A percentile compares a stretch with the other conserved stretches of the same genome.
Evolutionary conservation across 2,329 filamentous ascomycete genomes (phyloP).

Genomic region (Juglanconis juglandina): DNA sequence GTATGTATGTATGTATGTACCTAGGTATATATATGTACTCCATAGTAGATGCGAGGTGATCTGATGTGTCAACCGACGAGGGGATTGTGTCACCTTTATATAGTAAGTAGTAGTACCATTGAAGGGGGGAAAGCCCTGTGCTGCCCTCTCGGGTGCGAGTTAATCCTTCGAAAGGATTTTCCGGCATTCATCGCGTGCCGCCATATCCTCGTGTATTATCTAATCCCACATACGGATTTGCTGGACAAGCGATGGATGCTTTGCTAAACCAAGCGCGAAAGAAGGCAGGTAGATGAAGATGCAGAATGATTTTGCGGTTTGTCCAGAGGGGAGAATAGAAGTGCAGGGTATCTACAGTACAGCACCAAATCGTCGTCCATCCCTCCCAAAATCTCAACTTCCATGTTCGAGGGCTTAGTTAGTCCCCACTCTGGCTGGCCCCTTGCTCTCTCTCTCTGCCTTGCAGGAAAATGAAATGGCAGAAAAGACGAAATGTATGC

Average conservation of each 20-base stretch:
- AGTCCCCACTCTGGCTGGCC: background rate
- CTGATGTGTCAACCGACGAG: background rate
- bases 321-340: slow-evolving; percentile 6
- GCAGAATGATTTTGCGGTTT: background rate
- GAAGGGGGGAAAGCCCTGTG: background rate
- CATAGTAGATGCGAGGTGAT: background rate
- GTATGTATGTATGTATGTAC: background rate
- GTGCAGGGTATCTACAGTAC: background rate
- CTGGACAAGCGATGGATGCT: background rate
- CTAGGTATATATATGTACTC: no score
- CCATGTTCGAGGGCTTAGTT: no score
- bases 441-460: background rate
- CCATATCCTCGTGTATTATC: no score
- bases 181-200: no score
- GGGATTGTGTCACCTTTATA: background rate
- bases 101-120: background rate
- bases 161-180: background rate
- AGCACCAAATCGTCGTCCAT: background rate
- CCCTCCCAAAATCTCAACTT: background rate
- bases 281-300: background rate
- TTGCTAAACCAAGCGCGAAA: background rate
- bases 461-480: background rate
- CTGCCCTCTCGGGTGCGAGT: background rate
- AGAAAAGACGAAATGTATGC: background rate
- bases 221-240: background rate